A percentile compares a stretch with the other conserved stretches of the same genome.
phyloP scores from a whole-genome alignment of 2,329 filamentous ascomycete genomes.

The Plenodomus tracheiphilus region DNA sequence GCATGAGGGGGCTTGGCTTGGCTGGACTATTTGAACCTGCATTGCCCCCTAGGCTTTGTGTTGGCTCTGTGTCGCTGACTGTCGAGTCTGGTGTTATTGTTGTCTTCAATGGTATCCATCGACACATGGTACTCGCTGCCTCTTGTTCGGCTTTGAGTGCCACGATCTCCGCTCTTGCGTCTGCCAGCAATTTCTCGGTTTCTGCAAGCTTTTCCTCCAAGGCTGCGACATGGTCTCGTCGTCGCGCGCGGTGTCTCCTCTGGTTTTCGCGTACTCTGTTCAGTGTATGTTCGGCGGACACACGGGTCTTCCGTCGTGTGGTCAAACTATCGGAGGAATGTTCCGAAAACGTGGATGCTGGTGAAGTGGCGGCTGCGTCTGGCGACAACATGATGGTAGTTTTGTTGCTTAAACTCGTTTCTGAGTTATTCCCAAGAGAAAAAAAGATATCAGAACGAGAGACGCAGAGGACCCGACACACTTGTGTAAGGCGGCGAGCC shows the following conservation, averaged over 20 bases:
- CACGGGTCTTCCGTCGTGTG: constrained; percentile 21
- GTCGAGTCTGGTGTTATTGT: background rate
- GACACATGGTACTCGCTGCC: constrained; percentile 8
- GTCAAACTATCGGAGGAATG: constrained; percentile 11
- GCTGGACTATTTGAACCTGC: constrained; percentile 1
- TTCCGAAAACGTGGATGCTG: constrained; percentile 14
- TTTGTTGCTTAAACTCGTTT: background rate
- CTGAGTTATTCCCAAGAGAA: background rate
- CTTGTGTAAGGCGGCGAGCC: background rate
- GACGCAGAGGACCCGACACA: background rate
- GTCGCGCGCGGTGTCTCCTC: constrained; percentile 53
- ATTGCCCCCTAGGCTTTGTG: background rate
- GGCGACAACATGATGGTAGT: constrained; percentile 6
- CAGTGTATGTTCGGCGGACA: constrained; percentile 42
- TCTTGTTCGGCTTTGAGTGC: constrained; percentile 24
- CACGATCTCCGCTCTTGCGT: constrained; percentile 31
- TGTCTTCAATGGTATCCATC: constrained; percentile 1
- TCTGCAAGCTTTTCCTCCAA: constrained; percentile 44
- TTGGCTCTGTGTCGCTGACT: background rate
- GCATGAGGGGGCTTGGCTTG: constrained; percentile 1
- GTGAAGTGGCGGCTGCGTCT: constrained; percentile 5
- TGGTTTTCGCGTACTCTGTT: constrained; percentile 57
- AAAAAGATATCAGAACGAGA: no score
- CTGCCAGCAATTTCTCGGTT: constrained; percentile 28
- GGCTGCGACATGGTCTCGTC: constrained; percentile 46